These are phyloP conservation scores for Solanum ossicruentum DNA, from an alignment of 257 asterid species.

Conservation along the genomic window DNA sequence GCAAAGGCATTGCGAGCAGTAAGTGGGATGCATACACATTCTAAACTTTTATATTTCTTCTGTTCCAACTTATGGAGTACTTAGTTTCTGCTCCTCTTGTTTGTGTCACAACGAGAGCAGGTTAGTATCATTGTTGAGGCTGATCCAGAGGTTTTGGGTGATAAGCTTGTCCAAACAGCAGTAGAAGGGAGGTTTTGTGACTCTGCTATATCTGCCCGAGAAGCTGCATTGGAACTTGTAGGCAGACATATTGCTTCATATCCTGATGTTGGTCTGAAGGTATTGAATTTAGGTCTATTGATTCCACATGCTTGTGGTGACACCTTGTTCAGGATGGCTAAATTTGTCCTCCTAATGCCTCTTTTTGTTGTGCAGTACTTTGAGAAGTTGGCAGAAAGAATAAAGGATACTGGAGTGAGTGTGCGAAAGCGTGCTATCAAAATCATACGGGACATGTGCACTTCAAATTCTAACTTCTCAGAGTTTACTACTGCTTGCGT, in stretches of 20 bases:
- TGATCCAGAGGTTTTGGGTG: conserved; percentile 96
- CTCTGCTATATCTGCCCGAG: conserved; percentile 92
- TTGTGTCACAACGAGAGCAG: conserved; percentile 30
- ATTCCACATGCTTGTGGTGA: not conserved
- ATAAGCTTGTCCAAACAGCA: conserved; percentile 77
- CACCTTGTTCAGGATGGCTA: not conserved
- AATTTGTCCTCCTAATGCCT: conserved; percentile 14
- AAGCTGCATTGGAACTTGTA: conserved; percentile 98
- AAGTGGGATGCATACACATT: conserved; percentile 21
- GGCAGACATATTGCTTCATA: conserved; percentile 98
- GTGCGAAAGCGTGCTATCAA: conserved; percentile 96
- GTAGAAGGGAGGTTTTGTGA: conserved; percentile 99
- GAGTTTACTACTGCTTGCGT: conserved; percentile 68
- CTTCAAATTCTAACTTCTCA: conserved; percentile 57
- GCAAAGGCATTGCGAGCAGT: conserved; percentile 98
- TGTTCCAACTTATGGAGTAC: not conserved
- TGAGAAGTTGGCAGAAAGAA: conserved; percentile 95
- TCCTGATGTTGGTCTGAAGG: conserved; percentile 99
- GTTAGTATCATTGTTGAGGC: conserved; percentile 97
- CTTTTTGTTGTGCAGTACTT: conserved; percentile 53
- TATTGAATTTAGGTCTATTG: conserved; percentile 22
- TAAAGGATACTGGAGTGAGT: conserved; percentile 96
- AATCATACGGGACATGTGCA: conserved; percentile 91
- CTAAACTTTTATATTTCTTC: not conserved
- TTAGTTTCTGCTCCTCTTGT: conserved; percentile 5